Evolutionary conservation across 306 rosid species (phyloP).

Genomic region (Luffa acutangula): DNA sequence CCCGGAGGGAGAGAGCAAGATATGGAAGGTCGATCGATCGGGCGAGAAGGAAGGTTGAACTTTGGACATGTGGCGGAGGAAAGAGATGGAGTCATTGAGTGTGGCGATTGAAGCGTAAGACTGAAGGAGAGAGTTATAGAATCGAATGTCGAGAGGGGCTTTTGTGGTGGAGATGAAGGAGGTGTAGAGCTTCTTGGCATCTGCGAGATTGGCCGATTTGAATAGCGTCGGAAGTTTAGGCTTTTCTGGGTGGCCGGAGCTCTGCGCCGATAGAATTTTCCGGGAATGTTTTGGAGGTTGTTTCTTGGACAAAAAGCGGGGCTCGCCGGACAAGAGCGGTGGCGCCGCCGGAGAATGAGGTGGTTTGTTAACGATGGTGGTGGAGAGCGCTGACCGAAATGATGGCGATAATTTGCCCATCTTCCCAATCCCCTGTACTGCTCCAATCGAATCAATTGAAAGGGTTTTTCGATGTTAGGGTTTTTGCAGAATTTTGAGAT

Average conservation of each 20-base stretch:
- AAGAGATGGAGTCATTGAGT: slow-evolving; percentile 46
- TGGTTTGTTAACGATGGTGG: slow-evolving; percentile 24
- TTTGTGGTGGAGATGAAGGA: slow-evolving; percentile 29
- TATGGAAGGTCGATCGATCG: slow-evolving; percentile 54
- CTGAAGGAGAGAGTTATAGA: slow-evolving; percentile 54
- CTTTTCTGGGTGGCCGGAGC: neutral
- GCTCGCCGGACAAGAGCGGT: slow-evolving; percentile 14
- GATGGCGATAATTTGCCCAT: slow-evolving; percentile 74
- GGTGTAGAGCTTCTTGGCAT: slow-evolving; percentile 43
- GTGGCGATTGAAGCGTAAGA: slow-evolving; percentile 58
- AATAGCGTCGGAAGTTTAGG: slow-evolving; percentile 19
- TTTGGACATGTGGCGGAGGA: slow-evolving; percentile 64
- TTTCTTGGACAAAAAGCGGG: slow-evolving; percentile 14
- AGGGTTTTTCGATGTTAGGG: neutral
- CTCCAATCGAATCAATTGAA: neutral
- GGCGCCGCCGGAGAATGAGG: slow-evolving; percentile 18
- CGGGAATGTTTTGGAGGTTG: slow-evolving; percentile 12
- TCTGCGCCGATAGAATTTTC: neutral
- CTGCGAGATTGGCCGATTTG: slow-evolving; percentile 55
- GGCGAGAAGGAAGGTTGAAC: slow-evolving; percentile 50
- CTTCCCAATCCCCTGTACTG: neutral
- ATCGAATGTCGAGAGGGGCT: slow-evolving; percentile 27
- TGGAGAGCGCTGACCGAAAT: slow-evolving; percentile 42
- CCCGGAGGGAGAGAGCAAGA: slow-evolving; percentile 53
- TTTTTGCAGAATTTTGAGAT: neutral